These are phyloP conservation scores for Onygenales sp. DNA, from an alignment of 2,329 filamentous ascomycete species.

Conservation along the genomic window DNA sequence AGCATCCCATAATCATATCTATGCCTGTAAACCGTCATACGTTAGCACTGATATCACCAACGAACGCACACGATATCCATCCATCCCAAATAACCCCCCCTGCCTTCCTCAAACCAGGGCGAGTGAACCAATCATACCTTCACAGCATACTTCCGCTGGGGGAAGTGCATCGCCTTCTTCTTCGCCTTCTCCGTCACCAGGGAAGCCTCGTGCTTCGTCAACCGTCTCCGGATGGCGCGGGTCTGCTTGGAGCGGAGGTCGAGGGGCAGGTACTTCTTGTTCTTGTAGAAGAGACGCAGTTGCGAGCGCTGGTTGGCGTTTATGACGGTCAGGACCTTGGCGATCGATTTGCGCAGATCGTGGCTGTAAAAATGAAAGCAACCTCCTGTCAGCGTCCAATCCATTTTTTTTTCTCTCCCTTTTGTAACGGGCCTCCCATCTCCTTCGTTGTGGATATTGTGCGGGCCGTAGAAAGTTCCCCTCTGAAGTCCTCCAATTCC, in stretches of 20 bases:
- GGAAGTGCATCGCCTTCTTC: slow-evolving; percentile 95
- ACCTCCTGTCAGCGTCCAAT: slow-evolving; percentile 16
- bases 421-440: slow-evolving; percentile 6
- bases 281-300: slow-evolving; percentile 98
- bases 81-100: too few relatives aligned
- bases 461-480: too few relatives aligned
- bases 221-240: slow-evolving; percentile 89
- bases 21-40: not conserved
- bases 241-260: slow-evolving; percentile 98
- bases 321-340: slow-evolving; percentile 97
- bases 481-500: not conserved
- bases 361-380: slow-evolving; percentile 50
- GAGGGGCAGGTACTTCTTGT: slow-evolving; percentile 98
- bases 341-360: slow-evolving; percentile 99
- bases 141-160: slow-evolving; percentile 96
- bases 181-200: slow-evolving; percentile 85
- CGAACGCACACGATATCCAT: too few relatives aligned
- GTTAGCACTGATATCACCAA: not conserved
- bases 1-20: slow-evolving; percentile 18
- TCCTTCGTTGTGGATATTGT: slow-evolving; percentile 7
- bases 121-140: slow-evolving; percentile 57
- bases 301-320: slow-evolving; percentile 98
- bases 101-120: too few relatives aligned
- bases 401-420: slow-evolving; percentile 9
- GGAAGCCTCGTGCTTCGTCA: slow-evolving; percentile 83